These are phyloP conservation scores for Gautieria morchelliformis DNA, from an alignment of 768 basidiomycete genomes.

Conservation along the genomic window DNA sequence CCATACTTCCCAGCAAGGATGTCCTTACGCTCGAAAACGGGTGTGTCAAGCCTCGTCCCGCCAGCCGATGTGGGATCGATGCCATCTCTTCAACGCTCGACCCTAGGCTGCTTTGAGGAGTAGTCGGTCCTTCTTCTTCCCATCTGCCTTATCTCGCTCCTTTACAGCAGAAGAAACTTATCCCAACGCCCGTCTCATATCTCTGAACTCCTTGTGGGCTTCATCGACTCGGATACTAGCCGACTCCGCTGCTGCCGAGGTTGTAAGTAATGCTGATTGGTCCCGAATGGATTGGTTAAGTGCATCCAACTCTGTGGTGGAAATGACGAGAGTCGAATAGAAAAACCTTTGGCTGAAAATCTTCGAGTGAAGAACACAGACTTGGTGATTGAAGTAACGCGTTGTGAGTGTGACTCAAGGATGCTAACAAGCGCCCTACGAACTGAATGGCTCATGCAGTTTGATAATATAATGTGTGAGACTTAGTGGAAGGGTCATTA, in stretches of 20 bases:
- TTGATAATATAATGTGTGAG: no score
- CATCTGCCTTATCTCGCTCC: constrained; percentile 32
- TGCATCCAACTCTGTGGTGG: neutral
- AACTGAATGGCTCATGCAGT: no score
- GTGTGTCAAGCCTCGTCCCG: constrained; percentile 89
- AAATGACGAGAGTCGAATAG: neutral
- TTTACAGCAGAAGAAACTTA: constrained; percentile 26
- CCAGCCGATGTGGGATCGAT: constrained; percentile 85
- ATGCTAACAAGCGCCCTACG: neutral
- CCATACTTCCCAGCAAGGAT: constrained; percentile 95
- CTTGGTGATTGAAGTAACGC: neutral
- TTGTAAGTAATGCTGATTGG: constrained; percentile 50
- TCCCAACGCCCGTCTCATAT: constrained; percentile 51
- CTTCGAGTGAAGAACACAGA: neutral
- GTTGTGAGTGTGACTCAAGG: constrained; percentile 1
- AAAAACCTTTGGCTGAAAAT: neutral
- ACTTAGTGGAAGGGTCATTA: no score
- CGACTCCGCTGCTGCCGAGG: constrained; percentile 44
- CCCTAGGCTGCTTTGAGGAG: constrained; percentile 96
- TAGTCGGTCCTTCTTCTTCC: constrained; percentile 60
- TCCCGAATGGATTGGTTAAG: constrained; percentile 46
- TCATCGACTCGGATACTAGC: constrained; percentile 46
- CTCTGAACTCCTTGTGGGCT: constrained; percentile 58
- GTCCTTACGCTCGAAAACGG: constrained; percentile 97
- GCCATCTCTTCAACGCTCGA: constrained; percentile 89